A percentile compares a stretch with the other conserved stretches of the same genome.
Evolutionary conservation across 192 early-diverging fungal species (phyloP).

Genomic region (Backusella morwellensis): DNA sequence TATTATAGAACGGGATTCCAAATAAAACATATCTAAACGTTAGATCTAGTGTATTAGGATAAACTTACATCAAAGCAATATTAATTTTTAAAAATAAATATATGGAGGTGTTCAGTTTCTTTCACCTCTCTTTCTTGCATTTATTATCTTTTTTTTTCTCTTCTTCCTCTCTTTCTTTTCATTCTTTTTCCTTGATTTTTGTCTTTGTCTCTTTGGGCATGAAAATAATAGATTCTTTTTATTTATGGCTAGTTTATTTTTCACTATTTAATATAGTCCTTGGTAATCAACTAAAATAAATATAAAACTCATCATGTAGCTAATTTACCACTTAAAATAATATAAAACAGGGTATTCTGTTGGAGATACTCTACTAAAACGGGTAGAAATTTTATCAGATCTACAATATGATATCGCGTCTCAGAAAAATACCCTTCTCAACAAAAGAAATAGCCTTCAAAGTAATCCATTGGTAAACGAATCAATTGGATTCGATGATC

Average conservation of each 20-base stretch:
- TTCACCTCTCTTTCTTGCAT: neutral
- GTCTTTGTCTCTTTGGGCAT: neutral
- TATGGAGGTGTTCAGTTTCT: neutral
- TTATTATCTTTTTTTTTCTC: neutral
- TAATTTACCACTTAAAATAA: neutral
- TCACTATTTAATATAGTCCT: neutral
- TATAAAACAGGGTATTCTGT: neutral
- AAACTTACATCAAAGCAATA: neutral
- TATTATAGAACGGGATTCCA: neutral
- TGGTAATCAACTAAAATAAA: neutral
- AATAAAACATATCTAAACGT: conserved; percentile 5
- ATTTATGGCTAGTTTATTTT: neutral
- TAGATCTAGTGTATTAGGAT: neutral
- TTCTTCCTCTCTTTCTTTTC: neutral
- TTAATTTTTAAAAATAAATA: neutral
- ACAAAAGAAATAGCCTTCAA: neutral
- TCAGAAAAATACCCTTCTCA: conserved; percentile 2
- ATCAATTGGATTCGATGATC: conserved; percentile 40
- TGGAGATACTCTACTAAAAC: neutral
- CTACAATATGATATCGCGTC: conserved; percentile 16
- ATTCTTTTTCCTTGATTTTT: neutral
- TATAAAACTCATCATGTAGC: neutral
- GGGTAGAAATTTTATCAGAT: neutral
- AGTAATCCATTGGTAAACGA: neutral
- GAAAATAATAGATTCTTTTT: neutral